Evolutionary conservation across 192 early-diverging fungal species (phyloP).

Genomic region (Ramicandelaber brevisporus): DNA sequence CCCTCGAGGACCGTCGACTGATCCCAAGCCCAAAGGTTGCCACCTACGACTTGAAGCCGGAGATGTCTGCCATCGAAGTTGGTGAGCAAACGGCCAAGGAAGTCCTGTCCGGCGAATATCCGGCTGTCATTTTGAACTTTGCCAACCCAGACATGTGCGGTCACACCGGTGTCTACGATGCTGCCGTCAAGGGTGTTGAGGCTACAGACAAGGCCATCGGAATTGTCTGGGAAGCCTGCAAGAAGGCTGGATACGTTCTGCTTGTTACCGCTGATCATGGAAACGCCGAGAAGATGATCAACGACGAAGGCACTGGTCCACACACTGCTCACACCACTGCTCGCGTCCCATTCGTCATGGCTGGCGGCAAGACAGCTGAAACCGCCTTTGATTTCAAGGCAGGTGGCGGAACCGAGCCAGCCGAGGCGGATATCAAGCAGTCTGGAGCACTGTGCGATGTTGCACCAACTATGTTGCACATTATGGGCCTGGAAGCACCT

Average conservation of each 20-base stretch:
- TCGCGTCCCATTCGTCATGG: conserved; percentile 84
- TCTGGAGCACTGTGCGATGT: conserved; percentile 87
- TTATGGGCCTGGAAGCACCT: conserved; percentile 83
- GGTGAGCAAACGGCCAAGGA: conserved; percentile 74
- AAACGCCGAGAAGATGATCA: conserved; percentile 96
- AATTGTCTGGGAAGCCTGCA: conserved; percentile 77
- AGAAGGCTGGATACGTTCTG: conserved; percentile 60
- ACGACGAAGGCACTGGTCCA: conserved; percentile 54
- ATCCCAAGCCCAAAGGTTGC: conserved; percentile 84
- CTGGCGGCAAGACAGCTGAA: conserved; percentile 17
- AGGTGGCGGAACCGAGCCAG: too few species aligned
- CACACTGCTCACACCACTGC: conserved; percentile 92
- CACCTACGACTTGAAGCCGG: conserved; percentile 91
- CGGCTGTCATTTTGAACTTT: conserved; percentile 98
- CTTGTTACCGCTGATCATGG: conserved; percentile 98
- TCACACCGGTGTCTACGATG: conserved; percentile 88
- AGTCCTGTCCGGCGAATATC: conserved; percentile 50
- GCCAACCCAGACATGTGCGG: conserved; percentile 95
- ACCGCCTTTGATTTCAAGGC: conserved; percentile 14
- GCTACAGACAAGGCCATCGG: conserved; percentile 93
- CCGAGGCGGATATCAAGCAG: too few species aligned
- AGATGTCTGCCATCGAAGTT: conserved; percentile 78
- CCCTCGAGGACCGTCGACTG: conserved; percentile 67
- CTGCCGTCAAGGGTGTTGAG: conserved; percentile 71
- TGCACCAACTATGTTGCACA: conserved; percentile 77